These are phyloP conservation scores for Globisporangium radiosum DNA, from an alignment of 352 stramenopile genomes.

Conservation along the genomic window DNA sequence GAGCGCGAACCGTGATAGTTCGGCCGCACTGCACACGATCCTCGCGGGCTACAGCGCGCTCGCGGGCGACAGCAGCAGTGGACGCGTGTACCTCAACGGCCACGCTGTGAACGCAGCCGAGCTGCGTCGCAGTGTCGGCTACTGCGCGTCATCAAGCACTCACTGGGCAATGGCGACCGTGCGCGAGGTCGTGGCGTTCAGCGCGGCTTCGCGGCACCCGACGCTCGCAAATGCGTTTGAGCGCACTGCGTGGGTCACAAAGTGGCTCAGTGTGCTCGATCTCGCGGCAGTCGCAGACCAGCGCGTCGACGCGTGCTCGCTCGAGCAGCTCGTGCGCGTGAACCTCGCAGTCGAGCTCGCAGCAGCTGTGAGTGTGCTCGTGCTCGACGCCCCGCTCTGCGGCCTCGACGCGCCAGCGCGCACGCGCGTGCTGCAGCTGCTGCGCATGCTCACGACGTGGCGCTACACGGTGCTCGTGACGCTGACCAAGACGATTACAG, in stretches of 20 bases:
- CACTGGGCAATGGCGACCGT: constrained; percentile 21
- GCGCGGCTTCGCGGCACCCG: constrained; percentile 40
- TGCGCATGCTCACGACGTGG: constrained; percentile 8
- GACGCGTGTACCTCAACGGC: constrained; percentile 36
- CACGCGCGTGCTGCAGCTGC: constrained; percentile 17
- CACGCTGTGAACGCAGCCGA: constrained; percentile 14
- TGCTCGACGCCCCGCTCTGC: constrained; percentile 65
- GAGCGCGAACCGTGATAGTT: constrained; percentile 50
- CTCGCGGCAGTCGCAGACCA: constrained; percentile 16
- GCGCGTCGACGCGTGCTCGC: constrained; percentile 8
- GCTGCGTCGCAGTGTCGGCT: constrained; percentile 21
- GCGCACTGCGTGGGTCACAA: constrained; percentile 6
- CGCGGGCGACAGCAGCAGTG: constrained; percentile 26
- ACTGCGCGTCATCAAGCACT: constrained; percentile 54
- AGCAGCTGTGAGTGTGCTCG: constrained; percentile 43
- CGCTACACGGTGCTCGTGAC: constrained; percentile 15
- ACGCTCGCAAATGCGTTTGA: constrained; percentile 4
- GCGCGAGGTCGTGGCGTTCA: constrained; percentile 77
- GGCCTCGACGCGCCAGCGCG: constrained; percentile 63
- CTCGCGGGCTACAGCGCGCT: constrained; percentile 79
- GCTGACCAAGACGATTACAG: constrained; percentile 8
- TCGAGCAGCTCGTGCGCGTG: constrained; percentile 16
- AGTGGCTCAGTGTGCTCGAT: constrained; percentile 13
- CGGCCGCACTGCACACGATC: constrained; percentile 39
- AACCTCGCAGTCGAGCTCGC: constrained; percentile 74